phyloP scores from a whole-genome alignment of 1,139 yeast genomes.

The Taphrina betulina region DNA sequence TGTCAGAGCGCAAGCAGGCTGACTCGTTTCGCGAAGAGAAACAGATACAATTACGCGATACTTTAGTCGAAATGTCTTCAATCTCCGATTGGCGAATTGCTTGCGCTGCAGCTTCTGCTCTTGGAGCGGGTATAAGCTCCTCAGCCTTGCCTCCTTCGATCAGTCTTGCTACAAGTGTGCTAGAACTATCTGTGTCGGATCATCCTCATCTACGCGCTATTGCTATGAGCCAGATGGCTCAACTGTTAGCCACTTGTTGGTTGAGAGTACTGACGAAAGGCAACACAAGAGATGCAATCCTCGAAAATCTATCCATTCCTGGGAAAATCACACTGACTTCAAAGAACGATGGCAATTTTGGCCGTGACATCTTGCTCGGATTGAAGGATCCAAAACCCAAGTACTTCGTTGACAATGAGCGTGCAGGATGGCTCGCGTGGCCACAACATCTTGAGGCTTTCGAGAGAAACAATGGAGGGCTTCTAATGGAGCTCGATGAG shows the following conservation, averaged over 20 bases:
- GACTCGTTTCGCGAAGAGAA: constrained; percentile 24
- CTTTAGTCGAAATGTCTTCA: constrained; percentile 13
- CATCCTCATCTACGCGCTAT: constrained; percentile 72
- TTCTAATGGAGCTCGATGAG: constrained; percentile 46
- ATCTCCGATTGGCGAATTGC: constrained; percentile 67
- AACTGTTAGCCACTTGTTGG: constrained; percentile 55
- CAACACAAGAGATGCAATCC: constrained; percentile 47
- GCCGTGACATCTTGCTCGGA: constrained; percentile 53
- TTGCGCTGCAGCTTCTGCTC: constrained; percentile 55
- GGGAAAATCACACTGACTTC: constrained; percentile 49
- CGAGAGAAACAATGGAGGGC: constrained; percentile 41
- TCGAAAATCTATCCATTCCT: constrained; percentile 42
- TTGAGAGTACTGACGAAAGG: constrained; percentile 58
- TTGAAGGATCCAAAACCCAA: constrained; percentile 49
- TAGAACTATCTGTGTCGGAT: constrained; percentile 57
- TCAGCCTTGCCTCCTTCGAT: constrained; percentile 49
- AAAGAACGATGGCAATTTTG: constrained; percentile 48
- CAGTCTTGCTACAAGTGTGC: constrained; percentile 52
- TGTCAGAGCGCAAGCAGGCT: not conserved
- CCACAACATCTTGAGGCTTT: constrained; percentile 57
- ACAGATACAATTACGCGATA: constrained; percentile 12
- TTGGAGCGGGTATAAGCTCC: constrained; percentile 50
- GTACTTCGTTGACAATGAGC: constrained; percentile 49
- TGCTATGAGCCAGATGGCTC: constrained; percentile 63
- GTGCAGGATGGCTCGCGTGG: constrained; percentile 80